A percentile compares a stretch with the other conserved stretches of the same genome.
Conservation (phyloP, 108 stramenopile genomes). For the Pseudonitzschia multiseries region DNA sequence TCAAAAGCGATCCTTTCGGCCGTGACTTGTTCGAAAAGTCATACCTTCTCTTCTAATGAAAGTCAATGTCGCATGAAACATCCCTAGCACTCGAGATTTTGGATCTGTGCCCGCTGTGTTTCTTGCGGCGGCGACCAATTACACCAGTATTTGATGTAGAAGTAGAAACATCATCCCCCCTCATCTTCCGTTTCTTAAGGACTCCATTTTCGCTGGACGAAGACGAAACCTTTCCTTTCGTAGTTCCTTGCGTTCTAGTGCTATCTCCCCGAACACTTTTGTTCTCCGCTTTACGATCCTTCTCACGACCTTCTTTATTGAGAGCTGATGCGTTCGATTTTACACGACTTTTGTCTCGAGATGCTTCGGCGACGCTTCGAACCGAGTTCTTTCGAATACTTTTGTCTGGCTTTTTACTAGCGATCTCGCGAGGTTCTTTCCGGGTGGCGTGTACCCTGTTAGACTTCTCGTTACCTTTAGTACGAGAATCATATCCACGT, state of each 20-base stretch:
- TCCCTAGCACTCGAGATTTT: conserved; percentile 6
- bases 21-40: too few species aligned
- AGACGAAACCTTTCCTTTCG: neutral
- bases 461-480: neutral
- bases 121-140: conserved; percentile 28
- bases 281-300: neutral
- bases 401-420: neutral
- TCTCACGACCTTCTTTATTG: neutral
- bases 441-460: neutral
- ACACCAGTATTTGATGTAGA: neutral
- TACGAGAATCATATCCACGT: neutral
- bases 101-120: conserved; percentile 5
- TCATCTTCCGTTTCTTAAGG: conserved; percentile 3
- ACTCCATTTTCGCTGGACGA: neutral
- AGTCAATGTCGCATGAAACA: neutral
- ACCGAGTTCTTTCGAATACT: neutral
- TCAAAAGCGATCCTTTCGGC: too few species aligned
- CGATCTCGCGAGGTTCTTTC: conserved; percentile 2
- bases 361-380: neutral
- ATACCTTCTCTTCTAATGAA: conserved; percentile 2
- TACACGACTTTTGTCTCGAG: neutral
- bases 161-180: conserved; percentile 2
- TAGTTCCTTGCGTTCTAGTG: neutral
- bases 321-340: neutral
- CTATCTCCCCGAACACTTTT: neutral